Evolutionary conservation across 2,329 filamentous ascomycete genomes (phyloP), one percentile per base, ranked within the genome.

Genomic region (Elsinoe batatas): DNA sequence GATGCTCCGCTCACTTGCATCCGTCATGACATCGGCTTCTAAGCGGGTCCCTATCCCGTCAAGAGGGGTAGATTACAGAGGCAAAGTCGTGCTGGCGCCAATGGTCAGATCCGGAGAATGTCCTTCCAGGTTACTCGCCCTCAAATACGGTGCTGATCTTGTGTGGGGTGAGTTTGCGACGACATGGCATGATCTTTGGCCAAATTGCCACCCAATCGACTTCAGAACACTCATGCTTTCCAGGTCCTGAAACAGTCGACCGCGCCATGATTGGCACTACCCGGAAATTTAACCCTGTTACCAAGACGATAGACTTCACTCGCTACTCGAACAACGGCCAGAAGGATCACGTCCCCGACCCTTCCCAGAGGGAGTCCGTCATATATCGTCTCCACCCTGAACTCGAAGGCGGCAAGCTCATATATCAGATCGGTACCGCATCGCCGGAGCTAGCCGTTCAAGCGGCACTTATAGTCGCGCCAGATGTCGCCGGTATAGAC

Each of bases 61-160:
- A 59, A 87, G 86, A 70, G 91, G 91, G 53, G 90, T 95, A 65
- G 90, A 96, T 75, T 97, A 96, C 72, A 82, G 91, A 63, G 87
- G 87, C 72, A 96, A 94, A 72, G 74, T 97, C 61, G 93, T 97
- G 43, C 85, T 98, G 60, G 93, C 93, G 59, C 93, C 93, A 38
- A 98, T 98, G 93, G 91, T 96, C 57, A 86, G 93, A 63, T 95
- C 89, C n/a, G 93, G 93, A 67, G 93, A 98, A 75, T 76, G 96
- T 58, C 91, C 93, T 2, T 93, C 88, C 37, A 84, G 93, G 57
- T 79, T 98, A 22, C 74, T 95, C 42, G 88, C 93, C 32, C 81
- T 98, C 59, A 87, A 94, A 67, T 97, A 98, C 69, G 93, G 93
- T 62, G 93, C 93, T 53, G 93, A 98, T 71, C 78, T 98, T 13